Percentiles rank a stretch among this genome's conserved stretches.
Conservation (phyloP, 139 green algal genomes). For the Coelastrella sp. region DNA sequence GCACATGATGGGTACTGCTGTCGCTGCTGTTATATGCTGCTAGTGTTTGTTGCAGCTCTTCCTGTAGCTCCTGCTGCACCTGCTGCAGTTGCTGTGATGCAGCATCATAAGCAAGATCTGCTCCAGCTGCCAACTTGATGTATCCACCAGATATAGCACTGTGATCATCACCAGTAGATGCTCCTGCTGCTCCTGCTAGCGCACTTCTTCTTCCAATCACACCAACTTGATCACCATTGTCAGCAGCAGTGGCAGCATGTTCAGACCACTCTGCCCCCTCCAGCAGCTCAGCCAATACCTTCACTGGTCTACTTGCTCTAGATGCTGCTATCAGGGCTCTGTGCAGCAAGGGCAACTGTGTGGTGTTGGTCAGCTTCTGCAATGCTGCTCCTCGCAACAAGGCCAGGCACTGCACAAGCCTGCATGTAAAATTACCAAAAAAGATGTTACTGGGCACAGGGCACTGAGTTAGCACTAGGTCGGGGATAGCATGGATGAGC, state of each 20-base stretch:
- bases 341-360: conserved; percentile 40
- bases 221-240: too few species aligned
- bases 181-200: conserved; percentile 21
- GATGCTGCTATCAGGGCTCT: conserved; percentile 22
- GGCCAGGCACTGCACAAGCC: conserved; percentile 33
- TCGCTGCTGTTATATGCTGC: conserved; percentile 22
- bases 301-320: not conserved
- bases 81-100: conserved; percentile 2
- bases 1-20: not conserved
- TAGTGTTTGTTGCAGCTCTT: conserved; percentile 1
- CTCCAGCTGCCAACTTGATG: not conserved
- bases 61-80: conserved; percentile 4
- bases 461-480: too few species aligned
- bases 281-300: not conserved
- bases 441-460: too few species aligned
- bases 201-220: not conserved
- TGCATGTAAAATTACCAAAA: too few species aligned
- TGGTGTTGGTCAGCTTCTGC: not conserved
- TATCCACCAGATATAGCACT: too few species aligned
- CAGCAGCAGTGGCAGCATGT: not conserved
- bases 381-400: not conserved
- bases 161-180: too few species aligned
- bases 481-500: too few species aligned
- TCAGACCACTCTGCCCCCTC: not conserved
- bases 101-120: conserved; percentile 23